phyloP scores from a whole-genome alignment of 108 stramenopile genomes.

The Stephanodiscus minutulus region DNA sequence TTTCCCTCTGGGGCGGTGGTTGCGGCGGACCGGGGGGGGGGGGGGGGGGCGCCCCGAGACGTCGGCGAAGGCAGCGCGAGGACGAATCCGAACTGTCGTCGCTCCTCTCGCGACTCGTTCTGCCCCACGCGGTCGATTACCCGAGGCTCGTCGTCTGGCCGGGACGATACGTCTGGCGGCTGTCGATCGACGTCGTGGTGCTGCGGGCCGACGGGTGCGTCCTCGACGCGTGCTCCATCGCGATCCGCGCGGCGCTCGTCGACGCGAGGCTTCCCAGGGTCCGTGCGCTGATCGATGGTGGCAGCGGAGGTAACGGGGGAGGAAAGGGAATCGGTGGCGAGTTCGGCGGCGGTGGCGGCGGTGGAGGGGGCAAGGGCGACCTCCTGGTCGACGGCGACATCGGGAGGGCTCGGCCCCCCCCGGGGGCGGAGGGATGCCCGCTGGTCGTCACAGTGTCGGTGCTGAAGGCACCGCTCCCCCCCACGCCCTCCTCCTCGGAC shows the following conservation, averaged over 20 bases:
- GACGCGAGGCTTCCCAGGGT: constrained; percentile 59
- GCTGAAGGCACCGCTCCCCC: constrained; percentile 27
- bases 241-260: constrained; percentile 58
- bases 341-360: neutral
- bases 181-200: constrained; percentile 66
- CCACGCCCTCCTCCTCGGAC: neutral
- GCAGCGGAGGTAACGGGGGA: neutral
- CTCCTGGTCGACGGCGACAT: constrained; percentile 61
- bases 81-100: constrained; percentile 51
- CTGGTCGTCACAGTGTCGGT: constrained; percentile 62
- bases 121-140: constrained; percentile 58
- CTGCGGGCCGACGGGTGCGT: constrained; percentile 60
- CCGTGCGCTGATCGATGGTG: neutral
- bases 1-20: constrained; percentile 37
- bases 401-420: constrained; percentile 45
- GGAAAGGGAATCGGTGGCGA: no score
- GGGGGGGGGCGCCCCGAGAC: neutral
- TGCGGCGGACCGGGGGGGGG: neutral
- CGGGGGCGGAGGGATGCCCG: constrained; percentile 56
- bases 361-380: constrained; percentile 34
- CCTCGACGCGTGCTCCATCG: constrained; percentile 62
- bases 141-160: constrained; percentile 56
- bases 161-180: constrained; percentile 65
- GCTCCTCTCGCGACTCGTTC: constrained; percentile 52
- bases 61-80: constrained; percentile 23